These are phyloP conservation scores for Colletotrichum horii DNA, from an alignment of 2,329 filamentous ascomycete genomes.

Conservation along the genomic window DNA sequence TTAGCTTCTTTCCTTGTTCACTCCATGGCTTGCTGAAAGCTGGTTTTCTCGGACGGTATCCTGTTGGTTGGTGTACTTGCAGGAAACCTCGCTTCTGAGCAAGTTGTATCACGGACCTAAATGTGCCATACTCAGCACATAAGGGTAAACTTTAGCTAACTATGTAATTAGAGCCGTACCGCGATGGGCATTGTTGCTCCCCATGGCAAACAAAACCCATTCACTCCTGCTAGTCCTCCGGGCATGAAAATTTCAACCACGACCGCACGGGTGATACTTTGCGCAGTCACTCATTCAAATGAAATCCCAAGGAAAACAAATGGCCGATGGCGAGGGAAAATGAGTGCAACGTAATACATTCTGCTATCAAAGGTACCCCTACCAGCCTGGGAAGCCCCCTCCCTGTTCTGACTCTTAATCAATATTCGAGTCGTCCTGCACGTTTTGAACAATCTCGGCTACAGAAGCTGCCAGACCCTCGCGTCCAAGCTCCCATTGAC, in stretches of 20 bases:
- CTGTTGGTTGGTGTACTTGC: rapidly evolving
- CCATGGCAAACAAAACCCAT: background rate
- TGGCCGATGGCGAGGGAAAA: rapidly evolving
- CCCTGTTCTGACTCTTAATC: too few species aligned
- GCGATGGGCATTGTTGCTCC: rapidly evolving
- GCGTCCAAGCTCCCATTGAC: background rate
- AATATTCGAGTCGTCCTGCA: too few species aligned
- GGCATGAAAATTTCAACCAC: background rate
- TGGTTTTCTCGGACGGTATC: rapidly evolving
- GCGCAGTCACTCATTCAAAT: rapidly evolving
- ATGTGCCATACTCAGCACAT: too few species aligned
- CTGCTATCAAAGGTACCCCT: rapidly evolving
- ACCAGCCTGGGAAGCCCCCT: rapidly evolving
- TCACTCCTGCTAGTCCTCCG: background rate
- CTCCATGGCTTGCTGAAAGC: background rate
- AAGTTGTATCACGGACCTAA: too few species aligned
- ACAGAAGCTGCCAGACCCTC: background rate
- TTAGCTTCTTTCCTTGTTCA: background rate
- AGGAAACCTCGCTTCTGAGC: background rate
- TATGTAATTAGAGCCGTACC: rapidly evolving
- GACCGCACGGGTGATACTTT: background rate
- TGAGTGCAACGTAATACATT: background rate
- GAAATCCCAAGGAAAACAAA: rapidly evolving
- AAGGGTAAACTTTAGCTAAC: too few species aligned
- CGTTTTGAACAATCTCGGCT: too few species aligned